Evolutionary conservation across 164 flowering plant species (phyloP).

Genomic region (Aristolochia californica): DNA sequence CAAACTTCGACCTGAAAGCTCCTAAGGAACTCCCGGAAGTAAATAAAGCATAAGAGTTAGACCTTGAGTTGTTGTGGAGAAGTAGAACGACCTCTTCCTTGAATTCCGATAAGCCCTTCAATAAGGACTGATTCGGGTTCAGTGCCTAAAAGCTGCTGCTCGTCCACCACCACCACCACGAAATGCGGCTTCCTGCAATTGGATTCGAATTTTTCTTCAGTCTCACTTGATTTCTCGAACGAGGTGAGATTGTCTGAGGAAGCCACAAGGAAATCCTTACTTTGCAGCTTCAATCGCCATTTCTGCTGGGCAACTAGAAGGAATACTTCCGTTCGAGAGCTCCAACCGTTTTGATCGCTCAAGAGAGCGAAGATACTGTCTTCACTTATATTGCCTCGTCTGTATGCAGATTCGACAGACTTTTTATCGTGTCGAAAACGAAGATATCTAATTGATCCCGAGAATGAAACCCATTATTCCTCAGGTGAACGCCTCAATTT

Average conservation of each 20-base stretch:
- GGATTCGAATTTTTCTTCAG: background rate
- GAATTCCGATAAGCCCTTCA: constrained; percentile 72
- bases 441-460: too few species aligned
- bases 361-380: background rate
- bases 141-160: constrained; percentile 23
- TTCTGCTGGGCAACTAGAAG: too few species aligned
- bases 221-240: background rate
- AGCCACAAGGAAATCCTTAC: background rate
- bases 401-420: too few species aligned
- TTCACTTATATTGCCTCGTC: too few species aligned
- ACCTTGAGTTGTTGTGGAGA: constrained; percentile 76
- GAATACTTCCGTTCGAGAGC: background rate
- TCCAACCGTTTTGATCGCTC: too few species aligned
- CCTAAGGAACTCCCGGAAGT: background rate
- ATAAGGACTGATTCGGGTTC: constrained; percentile 51
- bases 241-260: background rate
- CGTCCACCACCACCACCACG: constrained; percentile 1
- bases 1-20: background rate
- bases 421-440: too few species aligned
- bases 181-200: background rate
- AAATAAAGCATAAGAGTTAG: background rate
- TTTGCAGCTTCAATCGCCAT: constrained; percentile 2
- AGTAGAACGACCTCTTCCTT: constrained; percentile 86
- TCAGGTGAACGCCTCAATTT: too few species aligned
- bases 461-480: too few species aligned